Evolutionary conservation across 2,329 filamentous ascomycete species (phyloP).

Genomic region (Tolypocladium ovalisporum): DNA sequence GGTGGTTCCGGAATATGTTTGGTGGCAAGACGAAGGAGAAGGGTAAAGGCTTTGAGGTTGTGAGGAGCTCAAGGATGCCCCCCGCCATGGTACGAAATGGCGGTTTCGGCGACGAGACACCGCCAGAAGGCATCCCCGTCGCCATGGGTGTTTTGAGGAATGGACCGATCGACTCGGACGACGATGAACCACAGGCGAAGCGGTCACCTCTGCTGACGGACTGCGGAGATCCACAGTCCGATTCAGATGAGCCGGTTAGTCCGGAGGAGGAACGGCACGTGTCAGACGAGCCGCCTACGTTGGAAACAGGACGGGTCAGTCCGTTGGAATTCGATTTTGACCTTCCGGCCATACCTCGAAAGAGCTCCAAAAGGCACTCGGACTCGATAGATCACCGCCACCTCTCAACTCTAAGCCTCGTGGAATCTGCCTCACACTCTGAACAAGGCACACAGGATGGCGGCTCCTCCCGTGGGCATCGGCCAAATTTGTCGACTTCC

Average conservation of each 20-base stretch:
- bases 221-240: slow-evolving; percentile 35
- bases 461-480: slow-evolving; percentile 2
- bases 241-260: slow-evolving; percentile 29
- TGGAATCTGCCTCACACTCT: slow-evolving; percentile 5
- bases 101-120: slow-evolving; percentile 52
- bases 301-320: background rate
- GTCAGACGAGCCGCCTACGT: background rate
- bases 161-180: slow-evolving; percentile 54
- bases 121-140: slow-evolving; percentile 54
- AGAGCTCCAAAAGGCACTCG: slow-evolving; percentile 58
- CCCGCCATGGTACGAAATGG: slow-evolving; percentile 51
- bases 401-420: slow-evolving; percentile 24
- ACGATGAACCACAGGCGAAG: slow-evolving; percentile 27
- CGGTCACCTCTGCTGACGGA: slow-evolving; percentile 28
- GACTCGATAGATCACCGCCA: slow-evolving; percentile 21
- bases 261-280: slow-evolving; percentile 14
- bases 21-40: slow-evolving; percentile 87
- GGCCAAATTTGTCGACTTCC: slow-evolving; percentile 7
- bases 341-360: slow-evolving; percentile 55
- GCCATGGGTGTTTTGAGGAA: slow-evolving; percentile 49
- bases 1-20: slow-evolving; percentile 75
- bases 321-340: slow-evolving; percentile 16
- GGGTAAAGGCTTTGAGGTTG: slow-evolving; percentile 93
- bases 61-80: slow-evolving; percentile 79
- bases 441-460: slow-evolving; percentile 6